Conservation (phyloP, 768 basidiomycete genomes). For the Mycena belliarum region DNA sequence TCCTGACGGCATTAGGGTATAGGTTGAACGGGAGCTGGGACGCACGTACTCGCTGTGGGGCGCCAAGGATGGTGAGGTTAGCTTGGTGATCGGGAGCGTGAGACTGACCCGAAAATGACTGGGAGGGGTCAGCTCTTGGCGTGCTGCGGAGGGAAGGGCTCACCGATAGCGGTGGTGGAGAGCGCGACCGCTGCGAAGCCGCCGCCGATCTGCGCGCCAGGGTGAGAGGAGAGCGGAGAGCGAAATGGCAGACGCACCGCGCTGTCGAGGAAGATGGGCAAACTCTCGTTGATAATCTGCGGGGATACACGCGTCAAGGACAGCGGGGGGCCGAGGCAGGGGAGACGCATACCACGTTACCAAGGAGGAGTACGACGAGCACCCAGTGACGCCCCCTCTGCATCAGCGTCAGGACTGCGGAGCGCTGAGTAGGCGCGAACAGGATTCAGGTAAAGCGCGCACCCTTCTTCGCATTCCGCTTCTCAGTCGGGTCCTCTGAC, state of each 20-base stretch:
- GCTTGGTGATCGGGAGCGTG: too few relatives aligned
- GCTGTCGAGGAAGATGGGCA: constrained; percentile 80
- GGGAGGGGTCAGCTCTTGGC: background rate
- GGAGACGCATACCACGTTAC: constrained; percentile 70
- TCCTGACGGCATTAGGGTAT: constrained; percentile 27
- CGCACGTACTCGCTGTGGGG: constrained; percentile 54
- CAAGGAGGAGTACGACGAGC: constrained; percentile 85
- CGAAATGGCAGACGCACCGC: too few relatives aligned
- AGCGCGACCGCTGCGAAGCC: constrained; percentile 76
- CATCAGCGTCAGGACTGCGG: constrained; percentile 54
- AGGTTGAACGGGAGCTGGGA: background rate
- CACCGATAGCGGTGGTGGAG: constrained; percentile 76
- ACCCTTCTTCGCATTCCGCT: constrained; percentile 72
- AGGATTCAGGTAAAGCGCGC: background rate
- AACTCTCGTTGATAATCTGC: constrained; percentile 80
- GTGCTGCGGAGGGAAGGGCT: constrained; percentile 4
- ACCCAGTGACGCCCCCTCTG: constrained; percentile 87
- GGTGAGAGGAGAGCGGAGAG: too few relatives aligned
- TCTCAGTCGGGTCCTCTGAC: constrained; percentile 71
- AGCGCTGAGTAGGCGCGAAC: background rate
- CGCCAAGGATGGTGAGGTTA: constrained; percentile 34
- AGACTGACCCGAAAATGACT: constrained; percentile 84
- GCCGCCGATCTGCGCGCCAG: constrained; percentile 47
- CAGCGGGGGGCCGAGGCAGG: too few relatives aligned
- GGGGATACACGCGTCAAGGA: background rate